Evolutionary conservation across 1,284 basidiomycete species (phyloP).

Genomic region (Fomes fomentarius): DNA sequence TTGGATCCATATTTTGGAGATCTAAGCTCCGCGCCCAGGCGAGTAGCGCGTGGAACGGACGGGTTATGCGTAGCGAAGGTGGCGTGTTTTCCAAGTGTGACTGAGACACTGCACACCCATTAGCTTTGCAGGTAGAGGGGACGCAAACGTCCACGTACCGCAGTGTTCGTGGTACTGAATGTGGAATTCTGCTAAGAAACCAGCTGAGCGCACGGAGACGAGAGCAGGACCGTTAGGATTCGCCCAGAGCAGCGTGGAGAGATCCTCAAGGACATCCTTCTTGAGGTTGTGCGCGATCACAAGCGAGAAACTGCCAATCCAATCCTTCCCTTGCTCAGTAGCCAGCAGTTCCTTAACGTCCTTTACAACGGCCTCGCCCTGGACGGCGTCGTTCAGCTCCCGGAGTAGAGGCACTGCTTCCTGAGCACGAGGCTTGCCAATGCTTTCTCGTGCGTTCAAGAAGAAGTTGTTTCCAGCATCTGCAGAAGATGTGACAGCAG

Average conservation of each 20-base stretch:
- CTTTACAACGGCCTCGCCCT: slow-evolving; percentile 68
- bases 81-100: slow-evolving; percentile 43
- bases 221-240: slow-evolving; percentile 63
- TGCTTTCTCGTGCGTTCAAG: slow-evolving; percentile 72
- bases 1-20: slow-evolving; percentile 77
- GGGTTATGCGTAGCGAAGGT: slow-evolving; percentile 89
- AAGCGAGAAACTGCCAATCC: slow-evolving; percentile 57
- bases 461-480: slow-evolving; percentile 98
- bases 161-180: slow-evolving; percentile 88
- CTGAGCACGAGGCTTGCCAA: slow-evolving; percentile 80
- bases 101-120: slow-evolving; percentile 29
- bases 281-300: slow-evolving; percentile 86
- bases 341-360: slow-evolving; percentile 62
- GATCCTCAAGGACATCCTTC: slow-evolving; percentile 53
- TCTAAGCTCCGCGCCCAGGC: slow-evolving; percentile 76
- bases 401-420: slow-evolving; percentile 80
- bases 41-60: slow-evolving; percentile 83
- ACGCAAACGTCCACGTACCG: no score
- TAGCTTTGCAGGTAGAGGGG: no score
- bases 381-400: slow-evolving; percentile 90
- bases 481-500: slow-evolving; percentile 58
- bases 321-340: slow-evolving; percentile 46
- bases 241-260: slow-evolving; percentile 74
- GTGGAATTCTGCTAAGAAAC: slow-evolving; percentile 87
- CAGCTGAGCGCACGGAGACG: slow-evolving; percentile 79